These are phyloP conservation scores for Ophiostoma quercus DNA, from an alignment of 2,329 filamentous ascomycete species.

Conservation along the genomic window DNA sequence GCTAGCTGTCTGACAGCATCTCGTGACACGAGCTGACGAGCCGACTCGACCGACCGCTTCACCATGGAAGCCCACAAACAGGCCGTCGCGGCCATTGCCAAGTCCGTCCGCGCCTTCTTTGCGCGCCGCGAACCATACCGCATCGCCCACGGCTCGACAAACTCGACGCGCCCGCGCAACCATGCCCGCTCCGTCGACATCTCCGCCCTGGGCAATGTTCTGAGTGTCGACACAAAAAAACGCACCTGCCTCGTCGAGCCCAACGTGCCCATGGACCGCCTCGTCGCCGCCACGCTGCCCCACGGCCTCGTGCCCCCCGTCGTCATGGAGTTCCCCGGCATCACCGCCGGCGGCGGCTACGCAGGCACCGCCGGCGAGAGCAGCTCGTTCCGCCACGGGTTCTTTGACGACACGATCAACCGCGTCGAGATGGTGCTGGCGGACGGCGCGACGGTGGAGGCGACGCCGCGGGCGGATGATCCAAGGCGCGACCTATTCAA, in stretches of 20 bases:
- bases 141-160: conserved; percentile 72
- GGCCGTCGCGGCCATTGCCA: conserved; percentile 45
- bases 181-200: conserved; percentile 50
- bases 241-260: conserved; percentile 65
- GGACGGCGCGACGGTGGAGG: conserved; percentile 57
- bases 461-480: conserved; percentile 32
- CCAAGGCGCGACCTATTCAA: conserved; percentile 55
- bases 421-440: conserved; percentile 65
- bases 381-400: conserved; percentile 63
- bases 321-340: conserved; percentile 72
- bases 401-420: conserved; percentile 62
- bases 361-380: conserved; percentile 68
- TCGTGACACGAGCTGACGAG: background rate
- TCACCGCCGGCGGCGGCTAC: conserved; percentile 67
- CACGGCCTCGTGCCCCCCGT: conserved; percentile 64
- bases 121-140: conserved; percentile 56
- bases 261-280: conserved; percentile 68
- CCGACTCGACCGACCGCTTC: background rate
- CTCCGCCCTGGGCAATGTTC: conserved; percentile 56
- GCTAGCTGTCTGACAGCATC: background rate
- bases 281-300: conserved; percentile 61
- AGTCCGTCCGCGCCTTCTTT: conserved; percentile 46
- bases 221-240: conserved; percentile 52
- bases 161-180: conserved; percentile 58
- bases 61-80: conserved; percentile 48